These are phyloP conservation scores for Annona squamosa DNA, from an alignment of 164 flowering plant genomes.

Conservation along the genomic window DNA sequence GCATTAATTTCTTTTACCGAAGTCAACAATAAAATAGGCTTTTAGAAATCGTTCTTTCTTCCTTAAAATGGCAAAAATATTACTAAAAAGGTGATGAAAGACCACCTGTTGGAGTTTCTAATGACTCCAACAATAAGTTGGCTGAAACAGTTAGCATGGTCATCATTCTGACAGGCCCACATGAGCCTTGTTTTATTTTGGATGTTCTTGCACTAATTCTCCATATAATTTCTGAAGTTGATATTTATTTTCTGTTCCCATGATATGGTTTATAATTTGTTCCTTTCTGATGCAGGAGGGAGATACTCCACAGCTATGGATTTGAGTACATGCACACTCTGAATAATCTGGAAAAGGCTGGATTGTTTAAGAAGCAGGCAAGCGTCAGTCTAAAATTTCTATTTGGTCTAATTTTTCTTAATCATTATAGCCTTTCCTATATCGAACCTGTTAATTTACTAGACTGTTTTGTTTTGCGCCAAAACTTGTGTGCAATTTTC, in stretches of 20 bases:
- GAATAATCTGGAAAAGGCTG: conserved; percentile 88
- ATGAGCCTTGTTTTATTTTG: too few relatives aligned
- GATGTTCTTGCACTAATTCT: too few relatives aligned
- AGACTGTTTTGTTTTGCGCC: not conserved
- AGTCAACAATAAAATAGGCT: too few relatives aligned
- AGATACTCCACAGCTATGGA: conserved; percentile 96
- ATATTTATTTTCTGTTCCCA: not conserved
- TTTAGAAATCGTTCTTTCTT: too few relatives aligned
- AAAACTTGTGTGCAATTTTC: not conserved
- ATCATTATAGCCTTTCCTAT: not conserved
- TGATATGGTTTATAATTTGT: not conserved
- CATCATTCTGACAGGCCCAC: too few relatives aligned
- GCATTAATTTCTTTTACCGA: too few relatives aligned
- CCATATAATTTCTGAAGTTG: too few relatives aligned
- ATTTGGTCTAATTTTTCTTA: conserved; percentile 1
- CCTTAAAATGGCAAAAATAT: too few relatives aligned
- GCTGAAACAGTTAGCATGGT: too few relatives aligned
- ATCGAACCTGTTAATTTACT: not conserved
- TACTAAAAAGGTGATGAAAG: too few relatives aligned
- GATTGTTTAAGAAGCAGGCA: conserved; percentile 85
- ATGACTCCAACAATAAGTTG: too few relatives aligned
- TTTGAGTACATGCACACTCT: conserved; percentile 89
- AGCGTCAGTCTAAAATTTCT: not conserved
- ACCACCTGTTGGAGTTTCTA: too few relatives aligned
- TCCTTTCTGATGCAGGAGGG: conserved; percentile 52